phyloP scores from a whole-genome alignment of 129 eudicot genomes.

The Silybum marianum region DNA sequence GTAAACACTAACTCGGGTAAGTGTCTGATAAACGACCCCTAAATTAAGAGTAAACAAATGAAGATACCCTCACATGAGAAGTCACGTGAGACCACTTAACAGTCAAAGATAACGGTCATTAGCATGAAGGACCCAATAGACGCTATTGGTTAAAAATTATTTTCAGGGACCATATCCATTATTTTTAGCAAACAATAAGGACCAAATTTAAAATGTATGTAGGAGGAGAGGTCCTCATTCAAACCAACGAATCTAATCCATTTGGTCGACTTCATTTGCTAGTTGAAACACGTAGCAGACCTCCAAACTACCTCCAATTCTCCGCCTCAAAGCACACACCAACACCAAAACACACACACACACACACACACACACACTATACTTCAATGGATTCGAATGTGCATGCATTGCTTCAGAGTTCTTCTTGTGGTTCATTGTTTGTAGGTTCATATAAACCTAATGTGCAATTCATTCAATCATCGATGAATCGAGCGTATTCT shows the following conservation, averaged over 20 bases:
- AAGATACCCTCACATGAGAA: too few species aligned
- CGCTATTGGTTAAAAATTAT: background rate
- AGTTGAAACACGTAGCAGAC: background rate
- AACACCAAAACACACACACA: background rate
- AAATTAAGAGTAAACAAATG: too few species aligned
- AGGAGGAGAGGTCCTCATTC: too few species aligned
- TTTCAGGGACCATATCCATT: background rate
- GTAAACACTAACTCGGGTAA: too few species aligned
- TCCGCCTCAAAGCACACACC: background rate
- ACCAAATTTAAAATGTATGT: background rate
- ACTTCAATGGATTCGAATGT: constrained; percentile 31
- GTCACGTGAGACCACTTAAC: too few species aligned
- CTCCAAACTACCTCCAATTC: background rate
- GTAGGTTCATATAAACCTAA: constrained; percentile 16
- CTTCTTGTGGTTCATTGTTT: constrained; percentile 13
- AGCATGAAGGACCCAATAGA: background rate
- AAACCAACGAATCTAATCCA: too few species aligned
- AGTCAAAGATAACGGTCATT: too few species aligned
- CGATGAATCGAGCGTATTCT: background rate
- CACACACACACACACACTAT: constrained; percentile 18
- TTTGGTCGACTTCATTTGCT: background rate
- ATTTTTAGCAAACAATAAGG: background rate
- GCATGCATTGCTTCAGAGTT: constrained; percentile 17
- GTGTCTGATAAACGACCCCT: too few species aligned
- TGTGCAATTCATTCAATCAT: constrained; percentile 1